phyloP scores from a whole-genome alignment of 805 yeast species.

The Naumovozyma castellii region DNA sequence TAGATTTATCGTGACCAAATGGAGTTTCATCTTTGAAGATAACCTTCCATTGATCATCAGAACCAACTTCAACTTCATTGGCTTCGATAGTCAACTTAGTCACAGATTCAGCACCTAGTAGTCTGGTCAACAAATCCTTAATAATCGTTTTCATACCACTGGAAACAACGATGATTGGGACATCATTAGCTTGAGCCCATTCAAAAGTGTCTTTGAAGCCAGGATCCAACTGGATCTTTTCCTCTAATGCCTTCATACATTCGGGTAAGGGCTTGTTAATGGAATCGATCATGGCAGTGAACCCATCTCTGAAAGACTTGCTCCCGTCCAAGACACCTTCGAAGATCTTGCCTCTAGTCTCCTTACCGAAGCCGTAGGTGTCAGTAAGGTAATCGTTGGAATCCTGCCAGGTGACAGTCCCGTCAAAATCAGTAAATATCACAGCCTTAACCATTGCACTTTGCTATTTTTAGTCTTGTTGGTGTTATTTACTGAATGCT shows the following conservation, averaged over 20 bases:
- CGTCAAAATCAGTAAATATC: constrained; percentile 96
- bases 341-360: constrained; percentile 56
- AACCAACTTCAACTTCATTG: constrained; percentile 55
- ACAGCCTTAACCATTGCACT: constrained; percentile 46
- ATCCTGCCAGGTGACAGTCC: constrained; percentile 92
- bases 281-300: constrained; percentile 75
- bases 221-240: constrained; percentile 71
- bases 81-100: constrained; percentile 70
- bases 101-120: constrained; percentile 71
- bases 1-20: constrained; percentile 93
- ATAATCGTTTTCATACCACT: constrained; percentile 94
- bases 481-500: too few relatives aligned
- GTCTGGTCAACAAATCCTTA: constrained; percentile 57
- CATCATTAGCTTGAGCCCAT: constrained; percentile 62
- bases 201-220: constrained; percentile 76
- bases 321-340: constrained; percentile 61
- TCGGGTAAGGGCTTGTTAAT: constrained; percentile 66
- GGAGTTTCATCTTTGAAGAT: constrained; percentile 74
- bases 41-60: constrained; percentile 68
- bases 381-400: constrained; percentile 90
- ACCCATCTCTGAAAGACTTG: constrained; percentile 72
- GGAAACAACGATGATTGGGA: constrained; percentile 82
- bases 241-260: constrained; percentile 61
- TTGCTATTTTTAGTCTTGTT: background rate
- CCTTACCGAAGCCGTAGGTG: constrained; percentile 74